These are phyloP conservation scores for Talaromyces sp. DNA, from an alignment of 2,329 filamentous ascomycete species.

Conservation along the genomic window DNA sequence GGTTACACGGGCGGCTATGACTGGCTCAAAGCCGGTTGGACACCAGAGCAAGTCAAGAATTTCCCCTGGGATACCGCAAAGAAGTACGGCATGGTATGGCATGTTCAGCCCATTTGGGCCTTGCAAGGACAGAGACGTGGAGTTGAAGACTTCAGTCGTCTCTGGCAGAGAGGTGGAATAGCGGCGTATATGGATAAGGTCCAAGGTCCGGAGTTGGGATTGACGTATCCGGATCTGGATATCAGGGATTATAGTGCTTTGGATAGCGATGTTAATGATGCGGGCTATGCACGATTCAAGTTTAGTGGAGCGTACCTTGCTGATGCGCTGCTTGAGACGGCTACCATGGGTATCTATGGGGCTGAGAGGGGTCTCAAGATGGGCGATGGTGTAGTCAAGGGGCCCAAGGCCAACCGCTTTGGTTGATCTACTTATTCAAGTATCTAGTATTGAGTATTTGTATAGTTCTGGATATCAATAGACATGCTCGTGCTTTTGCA, in stretches of 20 bases:
- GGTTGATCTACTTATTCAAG: not conserved
- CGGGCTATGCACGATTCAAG: not conserved
- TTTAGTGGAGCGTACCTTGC: conserved; percentile 6
- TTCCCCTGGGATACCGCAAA: conserved; percentile 2
- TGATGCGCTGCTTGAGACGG: conserved; percentile 5
- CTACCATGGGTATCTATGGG: conserved; percentile 1
- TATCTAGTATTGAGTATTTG: not conserved
- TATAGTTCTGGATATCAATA: not conserved
- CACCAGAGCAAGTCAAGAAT: not conserved
- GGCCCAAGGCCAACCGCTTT: not conserved
- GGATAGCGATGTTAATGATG: conserved; percentile 1
- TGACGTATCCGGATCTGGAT: conserved; percentile 3
- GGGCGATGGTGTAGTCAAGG: not conserved
- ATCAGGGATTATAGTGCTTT: not conserved
- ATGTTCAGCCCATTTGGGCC: conserved; percentile 4
- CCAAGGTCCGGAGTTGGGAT: not conserved
- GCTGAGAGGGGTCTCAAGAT: conserved; percentile 1
- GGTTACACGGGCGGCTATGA: conserved; percentile 1
- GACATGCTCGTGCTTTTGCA: too few species aligned
- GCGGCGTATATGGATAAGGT: conserved; percentile 2
- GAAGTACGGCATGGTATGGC: conserved; percentile 1
- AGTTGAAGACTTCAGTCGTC: not conserved
- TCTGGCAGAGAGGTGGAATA: not conserved
- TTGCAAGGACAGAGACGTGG: not conserved
- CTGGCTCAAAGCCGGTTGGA: conserved; percentile 2